These are phyloP conservation scores for Lolium perenne DNA, from an alignment of 176 grass and related monocot species.

Conservation along the genomic window DNA sequence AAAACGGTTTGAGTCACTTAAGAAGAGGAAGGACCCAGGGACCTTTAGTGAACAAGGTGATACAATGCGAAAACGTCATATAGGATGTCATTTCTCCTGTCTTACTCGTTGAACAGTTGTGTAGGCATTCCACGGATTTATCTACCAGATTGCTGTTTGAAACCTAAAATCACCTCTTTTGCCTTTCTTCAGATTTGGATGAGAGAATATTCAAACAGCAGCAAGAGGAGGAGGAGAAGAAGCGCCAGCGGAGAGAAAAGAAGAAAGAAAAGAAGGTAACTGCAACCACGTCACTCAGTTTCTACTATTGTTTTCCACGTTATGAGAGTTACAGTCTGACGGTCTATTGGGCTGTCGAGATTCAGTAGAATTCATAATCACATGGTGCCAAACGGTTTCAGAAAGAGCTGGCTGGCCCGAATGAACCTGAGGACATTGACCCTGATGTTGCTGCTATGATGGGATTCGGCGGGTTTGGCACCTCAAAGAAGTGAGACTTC, in stretches of 20 bases:
- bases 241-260: constrained; percentile 75
- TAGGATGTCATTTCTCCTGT: not conserved
- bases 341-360: not conserved
- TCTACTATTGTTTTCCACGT: not conserved
- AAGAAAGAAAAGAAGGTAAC: constrained; percentile 97
- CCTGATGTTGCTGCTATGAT: constrained; percentile 89
- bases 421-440: constrained; percentile 78
- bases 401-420: constrained; percentile 72
- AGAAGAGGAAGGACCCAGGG: constrained; percentile 86
- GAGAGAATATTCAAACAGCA: constrained; percentile 97
- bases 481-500: constrained; percentile 66
- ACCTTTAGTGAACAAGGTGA: constrained; percentile 93
- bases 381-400: constrained; percentile 34
- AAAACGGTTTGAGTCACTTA: constrained; percentile 86
- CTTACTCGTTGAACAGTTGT: not conserved
- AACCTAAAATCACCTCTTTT: not conserved
- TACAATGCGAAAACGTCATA: constrained; percentile 12
- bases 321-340: constrained; percentile 14
- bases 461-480: constrained; percentile 82
- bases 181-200: constrained; percentile 74
- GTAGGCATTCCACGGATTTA: not conserved
- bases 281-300: not conserved
- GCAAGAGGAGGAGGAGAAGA: constrained; percentile 94
- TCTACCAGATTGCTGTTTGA: not conserved
- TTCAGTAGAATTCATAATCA: constrained; percentile 35